These are phyloP conservation scores for Ogataea paradorogensis DNA, from an alignment of 805 yeast species.

Conservation along the genomic window DNA sequence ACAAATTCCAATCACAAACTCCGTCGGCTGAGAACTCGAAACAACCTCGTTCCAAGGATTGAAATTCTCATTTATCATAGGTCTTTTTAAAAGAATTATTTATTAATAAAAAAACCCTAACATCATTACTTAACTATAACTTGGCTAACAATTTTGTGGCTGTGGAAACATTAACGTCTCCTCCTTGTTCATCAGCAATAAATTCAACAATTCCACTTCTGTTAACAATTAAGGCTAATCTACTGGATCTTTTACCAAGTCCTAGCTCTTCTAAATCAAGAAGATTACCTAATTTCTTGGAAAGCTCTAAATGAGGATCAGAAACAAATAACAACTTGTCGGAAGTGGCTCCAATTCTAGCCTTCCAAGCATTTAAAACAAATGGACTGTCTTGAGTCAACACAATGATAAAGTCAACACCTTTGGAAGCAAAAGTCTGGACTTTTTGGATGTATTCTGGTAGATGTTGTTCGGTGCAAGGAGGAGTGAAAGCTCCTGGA, in stretches of 20 bases:
- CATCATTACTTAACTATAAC: constrained; percentile 12
- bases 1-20: constrained; percentile 73
- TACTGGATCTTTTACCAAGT: constrained; percentile 55
- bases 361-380: constrained; percentile 69
- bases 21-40: not conserved
- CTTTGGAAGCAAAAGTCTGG: constrained; percentile 51
- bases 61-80: constrained; percentile 1
- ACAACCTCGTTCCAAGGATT: constrained; percentile 5
- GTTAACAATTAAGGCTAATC: constrained; percentile 68
- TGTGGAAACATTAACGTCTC: constrained; percentile 28
- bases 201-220: constrained; percentile 38
- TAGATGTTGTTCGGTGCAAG: constrained; percentile 69
- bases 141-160: constrained; percentile 26
- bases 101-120: constrained; percentile 1
- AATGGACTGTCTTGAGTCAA: constrained; percentile 70
- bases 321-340: constrained; percentile 54
- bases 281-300: constrained; percentile 56
- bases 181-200: constrained; percentile 29
- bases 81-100: not conserved
- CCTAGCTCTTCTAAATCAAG: constrained; percentile 53
- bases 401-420: constrained; percentile 61
- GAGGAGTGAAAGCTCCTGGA: constrained; percentile 87
- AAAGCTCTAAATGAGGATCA: constrained; percentile 59
- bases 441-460: constrained; percentile 60
- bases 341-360: constrained; percentile 36